Percentiles rank a stretch among this genome's conserved stretches.
Evolutionary conservation across 257 asterid species (phyloP).

Genomic region (Solanum clarkiae): DNA sequence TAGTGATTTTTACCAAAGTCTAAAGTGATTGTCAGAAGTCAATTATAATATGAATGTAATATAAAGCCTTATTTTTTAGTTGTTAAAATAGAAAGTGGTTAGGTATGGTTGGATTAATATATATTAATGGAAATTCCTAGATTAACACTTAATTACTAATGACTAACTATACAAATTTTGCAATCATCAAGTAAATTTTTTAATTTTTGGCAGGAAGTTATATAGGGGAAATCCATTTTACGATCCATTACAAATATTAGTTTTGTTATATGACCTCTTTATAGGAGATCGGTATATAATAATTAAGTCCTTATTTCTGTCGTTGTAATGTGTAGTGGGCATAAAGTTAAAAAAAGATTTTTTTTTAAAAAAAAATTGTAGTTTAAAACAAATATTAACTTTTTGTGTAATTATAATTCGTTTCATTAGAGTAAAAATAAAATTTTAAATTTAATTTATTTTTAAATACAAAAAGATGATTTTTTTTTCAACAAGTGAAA

Average conservation of each 20-base stretch:
- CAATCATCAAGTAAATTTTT: neutral
- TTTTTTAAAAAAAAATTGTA: too few species aligned
- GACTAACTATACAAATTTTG: neutral
- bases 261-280: neutral
- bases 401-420: rapidly evolving
- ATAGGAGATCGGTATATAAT: neutral
- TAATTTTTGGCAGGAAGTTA: neutral
- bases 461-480: too few species aligned
- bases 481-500: too few species aligned
- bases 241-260: neutral
- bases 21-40: neutral
- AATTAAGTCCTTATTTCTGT: neutral
- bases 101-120: neutral
- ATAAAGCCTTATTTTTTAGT: neutral
- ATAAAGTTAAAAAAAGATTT: neutral
- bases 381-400: too few species aligned
- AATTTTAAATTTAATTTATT: neutral
- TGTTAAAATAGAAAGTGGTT: neutral
- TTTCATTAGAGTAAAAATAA: neutral
- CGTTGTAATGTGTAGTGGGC: neutral
- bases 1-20: neutral
- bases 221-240: neutral
- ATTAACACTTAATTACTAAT: neutral
- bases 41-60: neutral
- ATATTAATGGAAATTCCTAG: neutral